These are phyloP conservation scores for Fusarium sp. DNA, from an alignment of 2,329 filamentous ascomycete genomes.

Conservation along the genomic window DNA sequence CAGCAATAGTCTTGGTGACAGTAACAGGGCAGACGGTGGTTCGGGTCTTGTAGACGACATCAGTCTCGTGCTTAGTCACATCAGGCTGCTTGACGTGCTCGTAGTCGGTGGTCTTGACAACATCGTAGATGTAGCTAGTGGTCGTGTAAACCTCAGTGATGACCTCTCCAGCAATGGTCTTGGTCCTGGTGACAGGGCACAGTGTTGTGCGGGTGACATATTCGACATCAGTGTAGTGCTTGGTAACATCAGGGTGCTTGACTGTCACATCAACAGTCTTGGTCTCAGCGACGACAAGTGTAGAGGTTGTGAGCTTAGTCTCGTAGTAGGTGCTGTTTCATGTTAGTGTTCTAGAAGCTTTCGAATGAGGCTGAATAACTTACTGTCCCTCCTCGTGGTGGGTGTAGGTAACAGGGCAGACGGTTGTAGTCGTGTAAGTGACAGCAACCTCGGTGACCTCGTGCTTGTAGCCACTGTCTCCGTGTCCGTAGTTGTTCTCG, in stretches of 20 bases:
- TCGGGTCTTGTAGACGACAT: constrained; percentile 55
- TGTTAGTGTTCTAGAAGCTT: constrained; percentile 26
- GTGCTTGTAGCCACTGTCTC: constrained; percentile 8
- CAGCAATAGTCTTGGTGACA: constrained; percentile 51
- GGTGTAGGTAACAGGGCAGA: constrained; percentile 60
- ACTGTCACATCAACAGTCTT: constrained; percentile 53
- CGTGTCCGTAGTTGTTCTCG: constrained; percentile 16
- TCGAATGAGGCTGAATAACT: constrained; percentile 39
- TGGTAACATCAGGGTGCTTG: constrained; percentile 50
- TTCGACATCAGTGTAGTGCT: constrained; percentile 50
- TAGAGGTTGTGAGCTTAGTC: constrained; percentile 58
- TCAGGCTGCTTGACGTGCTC: constrained; percentile 54
- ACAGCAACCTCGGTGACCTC: constrained; percentile 39
- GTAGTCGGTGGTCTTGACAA: constrained; percentile 48
- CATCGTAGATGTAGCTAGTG: constrained; percentile 47
- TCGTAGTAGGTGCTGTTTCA: constrained; percentile 54
- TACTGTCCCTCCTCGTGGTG: constrained; percentile 55
- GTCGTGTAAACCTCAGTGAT: constrained; percentile 47
- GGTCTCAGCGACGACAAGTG: constrained; percentile 56
- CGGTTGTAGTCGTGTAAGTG: constrained; percentile 57
- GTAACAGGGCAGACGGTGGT: constrained; percentile 56
- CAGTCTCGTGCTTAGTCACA: constrained; percentile 48
- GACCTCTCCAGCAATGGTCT: constrained; percentile 47
- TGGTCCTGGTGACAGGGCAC: constrained; percentile 57
- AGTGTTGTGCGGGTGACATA: constrained; percentile 59